Base-by-base conservation (phyloP, 306 rosid species). In the Cyclanthera cordifolia region DNA sequence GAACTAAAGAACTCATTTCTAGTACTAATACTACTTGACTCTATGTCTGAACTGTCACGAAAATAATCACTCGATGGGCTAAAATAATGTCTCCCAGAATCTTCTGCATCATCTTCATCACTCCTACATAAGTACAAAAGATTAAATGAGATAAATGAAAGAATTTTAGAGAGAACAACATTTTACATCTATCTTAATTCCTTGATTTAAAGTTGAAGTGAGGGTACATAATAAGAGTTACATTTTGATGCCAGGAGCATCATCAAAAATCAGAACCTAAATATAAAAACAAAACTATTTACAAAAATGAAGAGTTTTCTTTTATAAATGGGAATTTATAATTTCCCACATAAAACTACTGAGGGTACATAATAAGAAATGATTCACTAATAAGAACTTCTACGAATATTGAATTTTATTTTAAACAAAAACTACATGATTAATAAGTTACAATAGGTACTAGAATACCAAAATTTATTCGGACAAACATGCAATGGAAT, bases 11-110 rank as follows among this genome's bases (percentile, higher is more conserved):
- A 79, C 77, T 84, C 89, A 67, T 79, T 78, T 79, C 91, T 86
- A 83, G 80, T 88, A 77, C 87, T 93, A 87, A 84, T 73, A 80
- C 88, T 93, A 93, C 76, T 70, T 55, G 88, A 85, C 77, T 85
- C 91, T 85, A 84, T 59, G 71, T 85, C 96, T 52, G 86, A 80
- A 84, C 76, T 73, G 79, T 82, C 76, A 60, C 82, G 88, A 53
- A 78, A 80, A 75, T 85, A 90, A 79, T 87, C 92, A 90, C 83
- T 84, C 19, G 85, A 81, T 71, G 84, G 91, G 82, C 91, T 77
- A 80, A 71, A 81, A 76, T 75, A 71, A 76, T 79, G 88, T 85
- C 83, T 90, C 75, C 75, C 85, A 46, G 82, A 86, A 79, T 90
- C 88, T 74, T 81, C 94, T 11, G 55, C 76, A 77, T 85, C 89